These are phyloP conservation scores for Helminthosporium solani DNA, from an alignment of 2,329 filamentous ascomycete species.

Conservation along the genomic window DNA sequence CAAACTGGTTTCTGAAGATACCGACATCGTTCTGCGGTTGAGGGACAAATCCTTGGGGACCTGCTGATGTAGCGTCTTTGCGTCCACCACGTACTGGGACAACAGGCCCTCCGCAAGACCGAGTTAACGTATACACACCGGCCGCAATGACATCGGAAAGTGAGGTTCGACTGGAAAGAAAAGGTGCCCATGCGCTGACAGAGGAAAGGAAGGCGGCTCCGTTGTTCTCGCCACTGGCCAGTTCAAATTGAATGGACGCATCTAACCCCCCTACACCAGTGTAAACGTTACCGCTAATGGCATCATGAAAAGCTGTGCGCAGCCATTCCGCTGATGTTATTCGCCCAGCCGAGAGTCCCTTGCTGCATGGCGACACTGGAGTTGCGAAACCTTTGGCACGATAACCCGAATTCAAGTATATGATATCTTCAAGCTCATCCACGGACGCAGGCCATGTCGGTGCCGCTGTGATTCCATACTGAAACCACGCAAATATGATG, in stretches of 20 bases:
- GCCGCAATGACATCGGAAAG: conserved; percentile 61
- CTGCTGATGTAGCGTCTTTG: conserved; percentile 54
- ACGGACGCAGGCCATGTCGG: conserved; percentile 62
- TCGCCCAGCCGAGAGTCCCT: conserved; percentile 47
- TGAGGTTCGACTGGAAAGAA: conserved; percentile 53
- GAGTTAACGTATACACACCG: conserved; percentile 59
- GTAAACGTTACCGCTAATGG: conserved; percentile 52
- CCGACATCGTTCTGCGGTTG: conserved; percentile 57
- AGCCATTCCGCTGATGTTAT: conserved; percentile 64
- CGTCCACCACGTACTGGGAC: conserved; percentile 57
- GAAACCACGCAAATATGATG: conserved; percentile 10
- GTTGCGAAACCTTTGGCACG: conserved; percentile 57
- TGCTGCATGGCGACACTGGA: conserved; percentile 59
- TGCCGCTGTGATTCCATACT: conserved; percentile 41
- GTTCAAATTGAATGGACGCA: conserved; percentile 61
- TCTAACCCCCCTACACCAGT: conserved; percentile 57
- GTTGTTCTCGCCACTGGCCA: conserved; percentile 57
- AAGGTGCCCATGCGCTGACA: conserved; percentile 53
- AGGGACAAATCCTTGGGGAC: conserved; percentile 55
- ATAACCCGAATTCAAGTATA: conserved; percentile 60
- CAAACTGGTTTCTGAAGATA: conserved; percentile 58
- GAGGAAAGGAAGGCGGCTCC: conserved; percentile 53
- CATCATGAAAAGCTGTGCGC: conserved; percentile 63
- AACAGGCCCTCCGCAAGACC: conserved; percentile 59
- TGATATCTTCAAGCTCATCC: conserved; percentile 65